Evolutionary conservation across 2,329 filamentous ascomycete genomes (phyloP).

Genomic region (Clarireedia monteithiana): DNA sequence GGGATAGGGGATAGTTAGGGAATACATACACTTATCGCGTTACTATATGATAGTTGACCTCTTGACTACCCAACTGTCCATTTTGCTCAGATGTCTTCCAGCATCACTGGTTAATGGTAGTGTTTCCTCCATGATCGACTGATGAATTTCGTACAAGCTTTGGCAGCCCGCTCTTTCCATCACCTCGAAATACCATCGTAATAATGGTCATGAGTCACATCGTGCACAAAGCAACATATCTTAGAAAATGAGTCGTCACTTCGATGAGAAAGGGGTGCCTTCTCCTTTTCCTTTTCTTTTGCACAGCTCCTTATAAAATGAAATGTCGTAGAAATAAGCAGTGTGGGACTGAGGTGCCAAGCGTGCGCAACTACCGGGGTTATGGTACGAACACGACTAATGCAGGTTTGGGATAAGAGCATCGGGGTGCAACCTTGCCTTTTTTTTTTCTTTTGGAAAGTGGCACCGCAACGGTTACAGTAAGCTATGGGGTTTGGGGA

Average conservation of each 20-base stretch:
- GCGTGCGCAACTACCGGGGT: not conserved
- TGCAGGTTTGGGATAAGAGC: not conserved
- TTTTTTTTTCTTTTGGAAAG: not conserved
- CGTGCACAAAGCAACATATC: too few species aligned
- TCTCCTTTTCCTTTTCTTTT: not conserved
- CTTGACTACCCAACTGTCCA: too few species aligned
- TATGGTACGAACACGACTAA: not conserved
- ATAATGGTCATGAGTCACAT: not conserved
- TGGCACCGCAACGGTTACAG: not conserved
- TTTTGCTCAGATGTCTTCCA: too few species aligned
- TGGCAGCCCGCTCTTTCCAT: too few species aligned
- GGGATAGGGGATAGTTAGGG: too few species aligned
- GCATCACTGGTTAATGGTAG: too few species aligned
- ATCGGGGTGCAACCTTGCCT: not conserved
- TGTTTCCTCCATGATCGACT: too few species aligned
- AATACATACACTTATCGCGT: too few species aligned
- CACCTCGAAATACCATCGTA: not conserved
- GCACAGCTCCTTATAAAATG: not conserved
- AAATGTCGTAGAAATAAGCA: conserved; percentile 9
- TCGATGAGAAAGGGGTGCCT: not conserved
- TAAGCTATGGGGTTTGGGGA: not conserved
- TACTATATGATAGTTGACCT: too few species aligned
- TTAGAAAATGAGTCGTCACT: too few species aligned
- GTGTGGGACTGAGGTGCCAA: not conserved
- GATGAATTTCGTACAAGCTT: too few species aligned